Conservation (phyloP, 2,329 filamentous ascomycete species). For the Monosporascus sp. region DNA sequence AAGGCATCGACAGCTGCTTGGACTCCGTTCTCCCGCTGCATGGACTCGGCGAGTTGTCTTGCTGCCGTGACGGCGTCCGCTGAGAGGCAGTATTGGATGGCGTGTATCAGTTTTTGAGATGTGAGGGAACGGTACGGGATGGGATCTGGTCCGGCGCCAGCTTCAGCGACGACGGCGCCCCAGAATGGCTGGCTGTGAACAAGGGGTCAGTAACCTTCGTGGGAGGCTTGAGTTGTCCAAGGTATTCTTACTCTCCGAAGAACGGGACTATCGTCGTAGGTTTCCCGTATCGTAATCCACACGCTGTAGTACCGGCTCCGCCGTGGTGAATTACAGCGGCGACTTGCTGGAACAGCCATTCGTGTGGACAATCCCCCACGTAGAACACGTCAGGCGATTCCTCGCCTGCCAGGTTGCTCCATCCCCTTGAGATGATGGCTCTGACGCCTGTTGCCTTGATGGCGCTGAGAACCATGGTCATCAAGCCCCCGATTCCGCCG, state of each 20-base stretch:
- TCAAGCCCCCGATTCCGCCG: conserved; percentile 35
- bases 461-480: conserved; percentile 34
- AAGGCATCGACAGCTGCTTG: conserved; percentile 33
- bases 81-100: conserved; percentile 28
- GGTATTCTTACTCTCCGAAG: conserved; percentile 30
- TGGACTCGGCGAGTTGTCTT: conserved; percentile 26
- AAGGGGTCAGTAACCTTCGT: neutral
- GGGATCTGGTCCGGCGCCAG: conserved; percentile 33
- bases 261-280: conserved; percentile 52
- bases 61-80: conserved; percentile 25
- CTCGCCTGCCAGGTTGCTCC: conserved; percentile 12
- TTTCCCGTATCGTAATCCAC: conserved; percentile 43
- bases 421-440: conserved; percentile 41
- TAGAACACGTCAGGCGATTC: conserved; percentile 33
- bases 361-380: conserved; percentile 49
- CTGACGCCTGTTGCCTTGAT: conserved; percentile 36
- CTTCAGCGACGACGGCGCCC: conserved; percentile 33
- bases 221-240: neutral
- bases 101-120: conserved; percentile 27
- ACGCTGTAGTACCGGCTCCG: conserved; percentile 54
- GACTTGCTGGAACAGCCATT: conserved; percentile 54
- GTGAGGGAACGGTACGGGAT: conserved; percentile 30
- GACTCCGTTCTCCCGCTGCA: conserved; percentile 31
- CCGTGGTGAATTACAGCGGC: conserved; percentile 53
- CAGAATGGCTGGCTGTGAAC: conserved; percentile 32